Evolutionary conservation across 441 rosid genomes (phyloP), one percentile per base, ranked within the genome.

Genomic region (Pelargonium australe): DNA sequence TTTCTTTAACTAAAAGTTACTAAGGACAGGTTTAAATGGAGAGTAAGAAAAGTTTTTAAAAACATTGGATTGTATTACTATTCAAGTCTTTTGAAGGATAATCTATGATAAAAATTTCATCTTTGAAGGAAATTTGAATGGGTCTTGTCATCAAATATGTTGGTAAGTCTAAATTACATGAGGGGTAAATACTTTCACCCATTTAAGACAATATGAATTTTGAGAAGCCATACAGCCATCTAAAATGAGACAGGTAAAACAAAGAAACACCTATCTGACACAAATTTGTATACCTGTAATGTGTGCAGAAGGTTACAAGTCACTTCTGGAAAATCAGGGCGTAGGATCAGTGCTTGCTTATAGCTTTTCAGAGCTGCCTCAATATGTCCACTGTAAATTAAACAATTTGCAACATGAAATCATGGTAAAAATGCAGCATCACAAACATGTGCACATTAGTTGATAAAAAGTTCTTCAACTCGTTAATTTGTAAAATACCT

Each of bases 261-360:
- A 7, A 45, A 9, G 51, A 12, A 45, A 1, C 17, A 14, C 23
- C 7, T 12, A n/a, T n/a, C 61, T 55, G n/a, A n/a, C 44, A 13
- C 13, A 45, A 6, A 64, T 23, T 2, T 55, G 61, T 19, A 57
- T 85, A 92, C 99, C 93, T 92, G 98, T 66, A 95, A 79, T 23
- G 99, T 90, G 76, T 95, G 99, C 60, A 92, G 80, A 77, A 95
- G 97, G 79, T 95, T 95, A 83, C 98, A 95, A 10, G 97, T 95
- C 47, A 97, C 99, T 82, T 95, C 99, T 64, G 99, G 98, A 67
- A 92, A 95, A 73, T 95, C 98, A 11, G 97, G 83, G 61, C 99
- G 89, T 62, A 92, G 83, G 53, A 71, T 68, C 78, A 95, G 75
- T 60, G 99, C 99, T 81, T 95, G 96, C 73, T 85, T 87, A 78